Percentiles rank a stretch among this genome's conserved stretches.
Evolutionary conservation across 495 filamentous ascomycete genomes (phyloP).

Genomic region (Oleoguttula mirabilis): DNA sequence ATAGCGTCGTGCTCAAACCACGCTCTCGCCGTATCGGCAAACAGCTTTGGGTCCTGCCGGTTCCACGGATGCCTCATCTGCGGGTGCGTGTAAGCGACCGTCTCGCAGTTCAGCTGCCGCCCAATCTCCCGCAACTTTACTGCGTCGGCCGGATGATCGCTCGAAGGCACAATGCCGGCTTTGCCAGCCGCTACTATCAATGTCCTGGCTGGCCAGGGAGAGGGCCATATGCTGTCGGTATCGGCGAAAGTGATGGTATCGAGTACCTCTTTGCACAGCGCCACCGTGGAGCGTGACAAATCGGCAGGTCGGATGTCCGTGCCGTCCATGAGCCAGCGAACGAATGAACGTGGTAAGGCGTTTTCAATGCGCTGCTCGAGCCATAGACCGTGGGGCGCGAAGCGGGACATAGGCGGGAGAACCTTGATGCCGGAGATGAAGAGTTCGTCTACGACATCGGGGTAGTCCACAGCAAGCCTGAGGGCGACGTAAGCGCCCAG

Average conservation of each 20-base stretch:
- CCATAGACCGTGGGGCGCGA: slow-evolving; percentile 2
- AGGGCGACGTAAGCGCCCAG: slow-evolving; percentile 14
- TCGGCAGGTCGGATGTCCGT: slow-evolving; percentile 4
- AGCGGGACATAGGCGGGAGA: not conserved
- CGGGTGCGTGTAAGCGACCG: slow-evolving; percentile 6
- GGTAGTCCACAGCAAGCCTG: slow-evolving; percentile 6
- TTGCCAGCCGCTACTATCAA: slow-evolving; percentile 16
- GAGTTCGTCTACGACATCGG: slow-evolving; percentile 9
- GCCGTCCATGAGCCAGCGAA: slow-evolving; percentile 13
- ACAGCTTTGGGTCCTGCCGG: slow-evolving; percentile 15
- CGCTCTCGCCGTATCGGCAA: slow-evolving; percentile 2
- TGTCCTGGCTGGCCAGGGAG: slow-evolving; percentile 7
- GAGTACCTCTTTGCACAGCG: slow-evolving; percentile 6
- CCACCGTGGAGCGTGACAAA: not conserved
- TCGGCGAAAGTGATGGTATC: slow-evolving; percentile 2
- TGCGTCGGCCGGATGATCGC: slow-evolving; percentile 9
- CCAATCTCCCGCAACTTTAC: slow-evolving; percentile 6
- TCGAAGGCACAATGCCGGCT: slow-evolving; percentile 8
- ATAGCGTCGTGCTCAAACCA: slow-evolving; percentile 11
- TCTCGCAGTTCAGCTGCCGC: slow-evolving; percentile 2
- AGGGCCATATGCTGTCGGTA: slow-evolving; percentile 1
- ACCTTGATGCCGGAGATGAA: slow-evolving; percentile 12
- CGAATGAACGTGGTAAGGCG: slow-evolving; percentile 1
- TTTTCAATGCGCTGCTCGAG: not conserved
- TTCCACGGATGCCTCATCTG: slow-evolving; percentile 20